A percentile compares a stretch with the other conserved stretches of the same genome.
Conservation (phyloP, 73 alveolate genomes). For the Breviolum minutum region DNA sequence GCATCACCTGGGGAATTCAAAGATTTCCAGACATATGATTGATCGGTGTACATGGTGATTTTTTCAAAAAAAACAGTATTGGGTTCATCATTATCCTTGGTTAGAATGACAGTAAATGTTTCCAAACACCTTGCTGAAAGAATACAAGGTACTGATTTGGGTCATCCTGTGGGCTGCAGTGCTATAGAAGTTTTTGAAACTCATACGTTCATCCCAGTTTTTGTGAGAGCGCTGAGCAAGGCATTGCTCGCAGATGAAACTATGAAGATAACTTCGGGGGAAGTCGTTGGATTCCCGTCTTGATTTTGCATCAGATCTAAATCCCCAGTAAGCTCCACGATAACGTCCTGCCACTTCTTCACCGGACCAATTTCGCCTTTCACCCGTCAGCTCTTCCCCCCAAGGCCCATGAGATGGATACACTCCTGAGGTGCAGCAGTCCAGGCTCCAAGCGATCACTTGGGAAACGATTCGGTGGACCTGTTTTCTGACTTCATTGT, state of each 20-base stretch:
- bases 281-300: not conserved
- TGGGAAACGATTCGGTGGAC: not conserved
- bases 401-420: not conserved
- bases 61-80: no score
- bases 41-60: not conserved
- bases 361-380: not conserved
- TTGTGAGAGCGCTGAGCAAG: not conserved
- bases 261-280: not conserved
- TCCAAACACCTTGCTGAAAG: no score
- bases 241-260: not conserved
- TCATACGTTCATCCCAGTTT: not conserved
- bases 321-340: not conserved
- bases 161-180: not conserved
- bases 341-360: not conserved
- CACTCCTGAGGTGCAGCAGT: not conserved
- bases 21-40: no score
- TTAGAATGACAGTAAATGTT: no score
- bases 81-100: not conserved
- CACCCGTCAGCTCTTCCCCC: not conserved
- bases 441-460: not conserved
- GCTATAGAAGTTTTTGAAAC: not conserved
- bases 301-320: not conserved
- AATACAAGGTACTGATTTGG: not conserved
- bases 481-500: not conserved
- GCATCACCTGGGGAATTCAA: not conserved